phyloP scores from a whole-genome alignment of 768 basidiomycete species.

The Lanmaoa pseudosensibilis region DNA sequence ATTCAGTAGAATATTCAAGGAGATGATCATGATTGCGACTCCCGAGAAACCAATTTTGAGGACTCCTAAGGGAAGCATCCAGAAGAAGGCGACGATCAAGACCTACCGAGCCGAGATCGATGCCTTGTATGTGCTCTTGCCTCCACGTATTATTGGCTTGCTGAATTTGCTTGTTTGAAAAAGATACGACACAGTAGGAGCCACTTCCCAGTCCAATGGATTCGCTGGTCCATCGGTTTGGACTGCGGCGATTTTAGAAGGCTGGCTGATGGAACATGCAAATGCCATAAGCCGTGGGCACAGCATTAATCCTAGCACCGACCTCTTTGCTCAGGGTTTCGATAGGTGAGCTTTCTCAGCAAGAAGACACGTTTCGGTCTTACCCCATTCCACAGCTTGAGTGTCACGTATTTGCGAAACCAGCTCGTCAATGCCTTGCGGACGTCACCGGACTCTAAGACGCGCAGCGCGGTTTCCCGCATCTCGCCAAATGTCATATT shows the following conservation, averaged over 20 bases:
- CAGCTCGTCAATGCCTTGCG: slow-evolving; percentile 13
- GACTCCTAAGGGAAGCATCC: slow-evolving; percentile 32
- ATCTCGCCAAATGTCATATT: slow-evolving; percentile 35
- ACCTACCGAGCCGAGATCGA: slow-evolving; percentile 24
- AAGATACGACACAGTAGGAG: slow-evolving; percentile 11
- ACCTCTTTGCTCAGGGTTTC: slow-evolving; percentile 34
- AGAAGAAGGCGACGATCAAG: slow-evolving; percentile 16
- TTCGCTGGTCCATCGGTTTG: slow-evolving; percentile 1
- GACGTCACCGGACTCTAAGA: slow-evolving; percentile 24
- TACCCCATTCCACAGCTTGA: slow-evolving; percentile 16
- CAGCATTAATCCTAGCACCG: background rate
- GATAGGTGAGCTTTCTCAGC: slow-evolving; percentile 25
- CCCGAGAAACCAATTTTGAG: slow-evolving; percentile 41
- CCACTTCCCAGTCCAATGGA: background rate
- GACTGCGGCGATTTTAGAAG: background rate
- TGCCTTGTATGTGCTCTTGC: slow-evolving; percentile 11
- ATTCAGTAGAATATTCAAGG: slow-evolving; percentile 46
- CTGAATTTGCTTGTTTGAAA: background rate
- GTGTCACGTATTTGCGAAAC: slow-evolving; percentile 21
- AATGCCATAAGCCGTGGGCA: background rate
- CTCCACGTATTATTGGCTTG: too few relatives aligned
- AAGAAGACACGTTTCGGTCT: background rate
- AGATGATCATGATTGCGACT: slow-evolving; percentile 48
- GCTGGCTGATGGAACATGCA: slow-evolving; percentile 9
- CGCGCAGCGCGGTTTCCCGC: slow-evolving; percentile 16